A percentile compares a stretch with the other conserved stretches of the same genome.
These are phyloP conservation scores for Dictyostelium firmibasis DNA, from an alignment of 78 protist genomes.

Conservation along the genomic window DNA sequence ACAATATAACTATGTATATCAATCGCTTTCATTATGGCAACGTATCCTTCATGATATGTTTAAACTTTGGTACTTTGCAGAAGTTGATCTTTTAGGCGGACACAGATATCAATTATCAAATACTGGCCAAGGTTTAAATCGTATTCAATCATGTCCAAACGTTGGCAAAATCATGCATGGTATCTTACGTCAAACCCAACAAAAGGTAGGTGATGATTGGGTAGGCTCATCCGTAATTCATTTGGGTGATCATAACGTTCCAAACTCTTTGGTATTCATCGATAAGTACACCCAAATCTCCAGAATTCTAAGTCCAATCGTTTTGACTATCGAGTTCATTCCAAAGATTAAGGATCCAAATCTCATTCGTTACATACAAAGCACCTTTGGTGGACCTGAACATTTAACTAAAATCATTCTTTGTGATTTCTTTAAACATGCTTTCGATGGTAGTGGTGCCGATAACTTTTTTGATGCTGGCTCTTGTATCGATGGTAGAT, in stretches of 20 bases:
- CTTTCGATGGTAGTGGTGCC: slow-evolving; percentile 95
- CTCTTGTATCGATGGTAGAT: slow-evolving; percentile 96
- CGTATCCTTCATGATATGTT: slow-evolving; percentile 94
- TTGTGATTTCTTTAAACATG: slow-evolving; percentile 95
- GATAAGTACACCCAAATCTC: slow-evolving; percentile 96
- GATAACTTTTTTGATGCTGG: slow-evolving; percentile 97
- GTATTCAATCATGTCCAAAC: slow-evolving; percentile 88
- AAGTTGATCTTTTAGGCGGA: slow-evolving; percentile 83
- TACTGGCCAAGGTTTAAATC: slow-evolving; percentile 92
- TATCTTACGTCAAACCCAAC: slow-evolving; percentile 77
- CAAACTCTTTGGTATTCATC: slow-evolving; percentile 97
- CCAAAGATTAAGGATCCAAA: slow-evolving; percentile 46
- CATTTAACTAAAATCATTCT: slow-evolving; percentile 68
- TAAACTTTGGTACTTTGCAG: slow-evolving; percentile 92
- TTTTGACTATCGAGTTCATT: slow-evolving; percentile 51
- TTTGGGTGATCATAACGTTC: slow-evolving; percentile 97
- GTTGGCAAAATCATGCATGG: slow-evolving; percentile 77
- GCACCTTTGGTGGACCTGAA: slow-evolving; percentile 66
- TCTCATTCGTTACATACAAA: slow-evolving; percentile 16
- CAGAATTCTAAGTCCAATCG: slow-evolving; percentile 90
- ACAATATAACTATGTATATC: slow-evolving; percentile 91
- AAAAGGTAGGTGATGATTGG: slow-evolving; percentile 90
- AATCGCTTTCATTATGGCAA: slow-evolving; percentile 96
- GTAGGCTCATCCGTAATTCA: slow-evolving; percentile 96
- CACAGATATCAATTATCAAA: slow-evolving; percentile 57